These are phyloP conservation scores for Colletotrichum lindemuthianum DNA, from an alignment of 2,329 filamentous ascomycete genomes.

Conservation along the genomic window DNA sequence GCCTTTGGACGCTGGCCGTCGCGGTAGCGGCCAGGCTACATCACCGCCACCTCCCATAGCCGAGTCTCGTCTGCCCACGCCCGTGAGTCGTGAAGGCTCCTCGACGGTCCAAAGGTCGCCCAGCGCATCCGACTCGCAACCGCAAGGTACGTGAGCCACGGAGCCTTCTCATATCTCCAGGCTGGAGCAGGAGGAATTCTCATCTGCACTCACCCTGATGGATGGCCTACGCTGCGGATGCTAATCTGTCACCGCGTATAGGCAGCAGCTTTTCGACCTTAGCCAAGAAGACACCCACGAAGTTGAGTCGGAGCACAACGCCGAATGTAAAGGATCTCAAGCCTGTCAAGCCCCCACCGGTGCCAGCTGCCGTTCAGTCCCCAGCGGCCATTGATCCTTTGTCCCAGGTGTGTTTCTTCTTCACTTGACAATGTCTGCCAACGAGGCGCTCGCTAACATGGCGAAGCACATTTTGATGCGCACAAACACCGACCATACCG, in stretches of 20 bases:
- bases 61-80: slow-evolving; percentile 40
- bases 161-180: neutral
- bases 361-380: slow-evolving; percentile 28
- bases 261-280: slow-evolving; percentile 32
- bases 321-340: slow-evolving; percentile 36
- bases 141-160: slow-evolving; percentile 42
- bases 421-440: neutral
- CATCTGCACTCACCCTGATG: neutral
- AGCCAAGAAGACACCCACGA: slow-evolving; percentile 36
- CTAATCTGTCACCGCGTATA: slow-evolving; percentile 16
- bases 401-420: slow-evolving; percentile 40
- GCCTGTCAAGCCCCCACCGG: slow-evolving; percentile 33
- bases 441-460: slow-evolving; percentile 14
- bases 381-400: slow-evolving; percentile 42
- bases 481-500: slow-evolving; percentile 71
- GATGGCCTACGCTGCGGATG: slow-evolving; percentile 18
- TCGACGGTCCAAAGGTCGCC: slow-evolving; percentile 38
- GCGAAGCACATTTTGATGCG: slow-evolving; percentile 71
- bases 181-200: neutral
- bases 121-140: slow-evolving; percentile 43
- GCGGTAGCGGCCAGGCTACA: slow-evolving; percentile 19
- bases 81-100: slow-evolving; percentile 36
- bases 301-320: slow-evolving; percentile 25
- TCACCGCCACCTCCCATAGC: slow-evolving; percentile 33
- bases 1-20: slow-evolving; percentile 30